phyloP scores from a whole-genome alignment of 163 green algal species.

The Coccomyxa subellipsoidea region DNA sequence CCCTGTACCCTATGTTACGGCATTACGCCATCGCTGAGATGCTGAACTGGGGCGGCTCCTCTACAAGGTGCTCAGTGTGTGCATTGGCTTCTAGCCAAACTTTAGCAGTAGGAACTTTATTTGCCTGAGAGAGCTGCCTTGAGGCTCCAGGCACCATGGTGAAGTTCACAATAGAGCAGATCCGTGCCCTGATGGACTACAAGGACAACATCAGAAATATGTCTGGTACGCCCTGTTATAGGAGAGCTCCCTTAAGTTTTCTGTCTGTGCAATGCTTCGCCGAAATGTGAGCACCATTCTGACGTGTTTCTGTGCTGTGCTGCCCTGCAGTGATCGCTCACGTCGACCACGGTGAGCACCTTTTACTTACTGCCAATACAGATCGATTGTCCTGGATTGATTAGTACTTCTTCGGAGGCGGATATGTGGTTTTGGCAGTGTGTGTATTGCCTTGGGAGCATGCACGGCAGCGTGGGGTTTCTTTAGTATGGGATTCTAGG shows the following conservation, averaged over 20 bases:
- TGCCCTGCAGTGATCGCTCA: constrained; percentile 88
- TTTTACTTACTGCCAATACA: background rate
- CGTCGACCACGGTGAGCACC: constrained; percentile 91
- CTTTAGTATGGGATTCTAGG: background rate
- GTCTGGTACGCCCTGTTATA: constrained; percentile 22
- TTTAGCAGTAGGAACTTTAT: background rate
- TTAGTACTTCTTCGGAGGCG: too few species aligned
- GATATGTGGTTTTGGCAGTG: too few species aligned
- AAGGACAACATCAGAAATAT: constrained; percentile 99
- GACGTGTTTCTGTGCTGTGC: background rate
- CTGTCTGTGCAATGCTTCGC: too few species aligned
- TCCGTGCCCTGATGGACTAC: constrained; percentile 84
- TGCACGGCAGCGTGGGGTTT: background rate
- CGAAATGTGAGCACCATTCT: too few species aligned
- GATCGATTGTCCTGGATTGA: too few species aligned
- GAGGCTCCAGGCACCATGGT: constrained; percentile 35
- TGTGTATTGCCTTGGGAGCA: too few species aligned
- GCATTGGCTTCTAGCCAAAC: background rate
- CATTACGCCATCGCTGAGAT: background rate
- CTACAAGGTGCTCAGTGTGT: background rate
- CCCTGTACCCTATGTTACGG: background rate
- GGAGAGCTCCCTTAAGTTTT: too few species aligned
- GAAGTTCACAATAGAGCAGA: constrained; percentile 76
- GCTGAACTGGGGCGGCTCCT: background rate
- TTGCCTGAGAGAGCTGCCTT: constrained; percentile 7